Evolutionary conservation across 140 eudicot species (phyloP).

Genomic region (Oenanthe javanica): DNA sequence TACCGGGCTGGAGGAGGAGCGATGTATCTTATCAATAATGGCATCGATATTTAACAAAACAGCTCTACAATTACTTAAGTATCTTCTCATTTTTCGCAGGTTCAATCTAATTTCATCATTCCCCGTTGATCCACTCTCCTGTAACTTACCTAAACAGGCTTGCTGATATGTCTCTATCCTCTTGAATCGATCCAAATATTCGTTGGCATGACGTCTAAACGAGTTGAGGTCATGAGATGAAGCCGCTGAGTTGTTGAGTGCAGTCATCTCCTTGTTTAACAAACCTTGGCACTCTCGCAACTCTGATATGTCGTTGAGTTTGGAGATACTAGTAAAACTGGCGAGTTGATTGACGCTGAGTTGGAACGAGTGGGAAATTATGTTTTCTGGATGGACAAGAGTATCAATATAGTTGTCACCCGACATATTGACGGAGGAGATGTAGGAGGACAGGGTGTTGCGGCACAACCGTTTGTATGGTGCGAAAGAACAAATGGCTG

Average conservation of each 20-base stretch:
- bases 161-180: background rate
- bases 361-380: background rate
- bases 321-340: background rate
- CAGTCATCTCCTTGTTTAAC: background rate
- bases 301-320: background rate
- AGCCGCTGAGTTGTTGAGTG: background rate
- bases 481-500: background rate
- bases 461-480: background rate
- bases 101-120: background rate
- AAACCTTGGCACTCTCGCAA: background rate
- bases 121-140: background rate
- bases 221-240: background rate
- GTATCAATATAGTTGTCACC: background rate
- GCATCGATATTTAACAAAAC: background rate
- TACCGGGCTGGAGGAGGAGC: background rate
- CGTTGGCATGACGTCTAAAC: background rate
- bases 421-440: background rate
- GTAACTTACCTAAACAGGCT: background rate
- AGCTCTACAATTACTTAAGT: background rate
- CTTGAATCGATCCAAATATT: background rate
- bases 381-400: background rate
- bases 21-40: background rate
- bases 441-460: background rate
- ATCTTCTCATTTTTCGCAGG: background rate
- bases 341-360: background rate